phyloP scores from a whole-genome alignment of 2,329 filamentous ascomycete species.

The Paecilomyces sp. region DNA sequence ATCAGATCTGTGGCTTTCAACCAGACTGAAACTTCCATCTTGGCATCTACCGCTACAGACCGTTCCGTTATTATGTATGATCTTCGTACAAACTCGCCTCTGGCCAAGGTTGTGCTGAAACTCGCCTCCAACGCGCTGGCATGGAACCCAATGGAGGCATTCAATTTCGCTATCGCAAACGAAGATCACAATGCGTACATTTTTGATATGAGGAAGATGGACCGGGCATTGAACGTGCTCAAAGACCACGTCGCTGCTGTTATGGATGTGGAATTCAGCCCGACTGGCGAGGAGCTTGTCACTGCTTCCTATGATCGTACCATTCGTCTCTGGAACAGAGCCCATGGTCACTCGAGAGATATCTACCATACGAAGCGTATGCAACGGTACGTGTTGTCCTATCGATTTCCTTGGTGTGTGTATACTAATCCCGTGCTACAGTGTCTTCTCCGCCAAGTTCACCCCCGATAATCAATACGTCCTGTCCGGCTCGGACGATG shows the following conservation, averaged over 20 bases:
- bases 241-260: conserved; percentile 88
- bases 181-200: conserved; percentile 92
- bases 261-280: conserved; percentile 94
- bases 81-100: conserved; percentile 73
- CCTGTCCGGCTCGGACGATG: conserved; percentile 86
- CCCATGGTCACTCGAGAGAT: conserved; percentile 77
- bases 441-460: conserved; percentile 78
- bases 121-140: conserved; percentile 76
- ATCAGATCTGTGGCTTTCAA: conserved; percentile 88
- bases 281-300: conserved; percentile 89
- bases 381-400: conserved; percentile 52
- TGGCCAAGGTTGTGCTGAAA: conserved; percentile 72
- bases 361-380: conserved; percentile 97
- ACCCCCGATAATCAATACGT: conserved; percentile 87
- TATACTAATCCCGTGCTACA: conserved; percentile 14
- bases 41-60: conserved; percentile 80
- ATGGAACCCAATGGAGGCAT: conserved; percentile 96
- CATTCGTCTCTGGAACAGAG: conserved; percentile 74
- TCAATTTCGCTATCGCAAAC: conserved; percentile 87
- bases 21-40: conserved; percentile 83
- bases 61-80: conserved; percentile 87
- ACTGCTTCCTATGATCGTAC: conserved; percentile 85
- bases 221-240: conserved; percentile 78
- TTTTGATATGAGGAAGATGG: conserved; percentile 90
- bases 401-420: not conserved